Base-by-base conservation (phyloP, 805 yeast species). In the Ogataea polymorpha region DNA sequence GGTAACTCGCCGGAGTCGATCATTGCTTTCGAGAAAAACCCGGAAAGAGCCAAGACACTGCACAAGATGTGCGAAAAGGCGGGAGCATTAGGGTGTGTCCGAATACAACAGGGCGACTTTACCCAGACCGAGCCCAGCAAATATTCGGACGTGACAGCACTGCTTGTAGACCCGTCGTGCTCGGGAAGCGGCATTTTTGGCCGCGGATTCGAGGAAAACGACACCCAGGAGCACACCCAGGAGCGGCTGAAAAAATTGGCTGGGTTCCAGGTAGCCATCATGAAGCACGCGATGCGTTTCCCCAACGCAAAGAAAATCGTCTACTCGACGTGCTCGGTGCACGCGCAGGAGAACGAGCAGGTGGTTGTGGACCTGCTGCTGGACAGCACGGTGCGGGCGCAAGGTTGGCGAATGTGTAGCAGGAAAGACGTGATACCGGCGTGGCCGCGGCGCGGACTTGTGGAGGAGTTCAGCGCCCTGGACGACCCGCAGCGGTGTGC, bases 181-280 rank as follows among this genome's bases (percentile, higher is more conserved):
- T 88, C 96, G 17, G 99, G 99, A 0, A 84, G 95, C 34, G 99
- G 99, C 3, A 93, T 93, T 30, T 91, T 91, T 67, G 96, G 97
- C n/a, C 68, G 96, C 26, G 86, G 82, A 2, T 66, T 74, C 43
- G 82, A 80, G 35, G 86, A 71, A 45, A 75, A 76, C 38, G 80
- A 77, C 44, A 67, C 68, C 28, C 70, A 69, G 29, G 51, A 62
- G 7, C 44, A 42, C 35, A 65, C 67, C 37, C 66, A 63, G n/a
- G 76, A 75, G 46, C 67, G 96, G 56, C 68, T 95, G 35, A 71
- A 73, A 16, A 86, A 82, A 54, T 70, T 93, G 34, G 77, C 96
- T 0, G 81, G 85, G 23, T 93, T 93, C 68, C 99, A 93, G 66
- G 85, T 75, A 57, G 80, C 80, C 30, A 88, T 93, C 31, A 86